A percentile compares a stretch with the other conserved stretches of the same genome.
Evolutionary conservation across 306 rosid species (phyloP).

Genomic region (Ormosia emarginata): DNA sequence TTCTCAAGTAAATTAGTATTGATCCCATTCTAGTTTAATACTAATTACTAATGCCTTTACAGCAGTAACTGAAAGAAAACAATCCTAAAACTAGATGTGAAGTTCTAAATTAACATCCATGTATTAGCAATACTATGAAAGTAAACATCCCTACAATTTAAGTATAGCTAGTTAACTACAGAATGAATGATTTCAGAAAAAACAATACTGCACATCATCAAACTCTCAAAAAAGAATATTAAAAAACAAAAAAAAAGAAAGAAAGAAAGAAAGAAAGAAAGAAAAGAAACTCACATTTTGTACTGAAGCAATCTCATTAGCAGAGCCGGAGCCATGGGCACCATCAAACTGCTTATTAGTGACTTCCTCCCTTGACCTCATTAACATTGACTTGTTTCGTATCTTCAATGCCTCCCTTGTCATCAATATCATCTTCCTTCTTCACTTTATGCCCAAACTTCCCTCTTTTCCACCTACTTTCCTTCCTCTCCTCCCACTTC

Average conservation of each 20-base stretch:
- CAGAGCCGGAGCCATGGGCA: conserved; percentile 33
- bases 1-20: neutral
- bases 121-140: neutral
- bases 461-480: conserved; percentile 49
- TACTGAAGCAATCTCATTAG: conserved; percentile 40
- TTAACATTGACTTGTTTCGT: conserved; percentile 14
- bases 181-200: neutral
- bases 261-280: no score
- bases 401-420: neutral
- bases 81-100: neutral
- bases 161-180: neutral
- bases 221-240: neutral
- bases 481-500: conserved; percentile 45
- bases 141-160: neutral
- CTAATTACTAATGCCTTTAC: neutral
- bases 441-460: conserved; percentile 61
- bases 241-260: no score
- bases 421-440: conserved; percentile 23
- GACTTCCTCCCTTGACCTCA: conserved; percentile 32
- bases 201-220: neutral
- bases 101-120: neutral
- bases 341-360: conserved; percentile 27
- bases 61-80: neutral
- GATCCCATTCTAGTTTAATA: neutral
- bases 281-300: no score